These are phyloP conservation scores for Rhodamnia rubescens DNA, from an alignment of 345 rosid genomes.

Conservation along the genomic window DNA sequence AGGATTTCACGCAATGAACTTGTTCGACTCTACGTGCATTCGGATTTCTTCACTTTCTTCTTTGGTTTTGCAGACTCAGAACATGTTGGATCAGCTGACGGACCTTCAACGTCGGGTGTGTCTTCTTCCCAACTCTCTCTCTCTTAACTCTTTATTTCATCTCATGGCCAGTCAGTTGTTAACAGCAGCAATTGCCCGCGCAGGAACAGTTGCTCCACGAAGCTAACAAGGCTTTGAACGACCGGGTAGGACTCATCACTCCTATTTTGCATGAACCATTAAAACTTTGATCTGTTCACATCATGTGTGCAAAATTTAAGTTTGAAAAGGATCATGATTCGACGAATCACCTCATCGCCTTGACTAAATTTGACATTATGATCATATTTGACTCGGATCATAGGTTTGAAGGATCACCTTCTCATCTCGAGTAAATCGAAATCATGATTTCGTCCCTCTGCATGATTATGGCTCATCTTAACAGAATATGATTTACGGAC, in stretches of 20 bases:
- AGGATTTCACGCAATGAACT: not conserved
- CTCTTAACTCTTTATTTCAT: not conserved
- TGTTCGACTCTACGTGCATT: not conserved
- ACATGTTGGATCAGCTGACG: slow-evolving; percentile 85
- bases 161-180: not conserved
- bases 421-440: not conserved
- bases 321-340: not conserved
- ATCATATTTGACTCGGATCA: not conserved
- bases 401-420: not conserved
- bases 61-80: slow-evolving; percentile 50
- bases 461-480: not conserved
- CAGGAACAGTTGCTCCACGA: slow-evolving; percentile 74
- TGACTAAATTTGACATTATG: not conserved
- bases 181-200: not conserved
- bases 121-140: not conserved
- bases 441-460: not conserved
- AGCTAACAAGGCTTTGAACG: slow-evolving; percentile 66
- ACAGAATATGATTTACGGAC: not conserved
- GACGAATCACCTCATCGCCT: accelerated
- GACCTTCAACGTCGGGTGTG: slow-evolving; percentile 82
- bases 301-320: not conserved
- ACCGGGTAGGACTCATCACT: slow-evolving; percentile 43
- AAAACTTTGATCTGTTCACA: not conserved
- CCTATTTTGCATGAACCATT: not conserved
- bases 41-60: not conserved